These are phyloP conservation scores for Wallacemonas sp. DNA, from an alignment of 208 protist genomes.

Conservation along the genomic window DNA sequence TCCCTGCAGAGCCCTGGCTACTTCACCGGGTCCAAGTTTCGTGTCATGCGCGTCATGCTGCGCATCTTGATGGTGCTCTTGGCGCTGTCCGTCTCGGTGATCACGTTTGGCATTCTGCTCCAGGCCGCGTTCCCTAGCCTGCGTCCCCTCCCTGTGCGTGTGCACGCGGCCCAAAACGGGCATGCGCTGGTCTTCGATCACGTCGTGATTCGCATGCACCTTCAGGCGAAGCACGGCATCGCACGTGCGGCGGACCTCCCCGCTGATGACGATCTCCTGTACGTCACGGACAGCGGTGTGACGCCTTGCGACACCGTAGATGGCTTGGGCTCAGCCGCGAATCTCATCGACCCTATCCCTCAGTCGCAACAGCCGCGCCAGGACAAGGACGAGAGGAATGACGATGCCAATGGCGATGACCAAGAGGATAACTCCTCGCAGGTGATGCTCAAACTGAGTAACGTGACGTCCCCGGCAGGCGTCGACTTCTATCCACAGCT, in stretches of 20 bases:
- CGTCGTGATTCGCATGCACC: conserved; percentile 76
- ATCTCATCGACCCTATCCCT: too few species aligned
- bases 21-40: conserved; percentile 61
- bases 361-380: too few species aligned
- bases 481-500: conserved; percentile 80
- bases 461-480: conserved; percentile 30
- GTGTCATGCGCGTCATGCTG: conserved; percentile 51
- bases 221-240: conserved; percentile 33
- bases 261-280: neutral
- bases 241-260: neutral
- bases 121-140: conserved; percentile 76
- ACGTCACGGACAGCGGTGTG: neutral
- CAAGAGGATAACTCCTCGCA: conserved; percentile 13
- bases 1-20: conserved; percentile 65
- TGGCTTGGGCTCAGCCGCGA: too few species aligned
- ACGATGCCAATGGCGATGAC: neutral
- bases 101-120: conserved; percentile 63
- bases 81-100: conserved; percentile 45
- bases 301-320: too few species aligned
- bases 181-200: conserved; percentile 70
- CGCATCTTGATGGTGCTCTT: conserved; percentile 47
- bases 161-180: conserved; percentile 35
- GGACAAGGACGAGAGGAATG: neutral
- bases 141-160: conserved; percentile 66
- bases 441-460: conserved; percentile 54